Percentiles rank a stretch among this genome's conserved stretches.
Conservation (phyloP, 2,329 filamentous ascomycete species). For the Tolypocladium guangdongense region DNA sequence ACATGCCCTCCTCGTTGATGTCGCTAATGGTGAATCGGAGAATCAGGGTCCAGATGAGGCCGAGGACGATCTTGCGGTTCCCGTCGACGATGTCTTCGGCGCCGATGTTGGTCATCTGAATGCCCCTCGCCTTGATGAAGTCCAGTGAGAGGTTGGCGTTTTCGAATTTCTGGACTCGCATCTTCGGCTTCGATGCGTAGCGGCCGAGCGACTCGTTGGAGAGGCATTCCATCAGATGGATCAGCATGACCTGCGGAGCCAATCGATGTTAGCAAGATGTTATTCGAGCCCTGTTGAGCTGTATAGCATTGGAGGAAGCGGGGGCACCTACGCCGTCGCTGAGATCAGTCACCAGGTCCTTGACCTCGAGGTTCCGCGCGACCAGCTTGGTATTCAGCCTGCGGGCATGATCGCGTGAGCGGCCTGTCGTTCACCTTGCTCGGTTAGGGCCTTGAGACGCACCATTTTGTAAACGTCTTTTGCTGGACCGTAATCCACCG, state of each 20-base stretch:
- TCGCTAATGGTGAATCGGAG: conserved; percentile 96
- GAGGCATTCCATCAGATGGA: conserved; percentile 93
- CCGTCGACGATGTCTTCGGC: conserved; percentile 97
- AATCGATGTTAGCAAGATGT: neutral
- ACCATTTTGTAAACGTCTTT: conserved; percentile 98
- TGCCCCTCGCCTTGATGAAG: conserved; percentile 81
- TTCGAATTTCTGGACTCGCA: conserved; percentile 93
- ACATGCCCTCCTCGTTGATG: conserved; percentile 96
- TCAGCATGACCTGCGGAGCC: conserved; percentile 64
- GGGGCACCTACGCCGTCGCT: conserved; percentile 71
- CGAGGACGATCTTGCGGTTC: conserved; percentile 93
- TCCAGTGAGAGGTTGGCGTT: conserved; percentile 94
- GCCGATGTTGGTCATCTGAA: conserved; percentile 97
- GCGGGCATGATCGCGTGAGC: neutral
- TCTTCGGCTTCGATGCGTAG: conserved; percentile 91
- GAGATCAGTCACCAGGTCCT: conserved; percentile 79
- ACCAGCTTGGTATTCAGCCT: conserved; percentile 96
- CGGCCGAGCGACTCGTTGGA: conserved; percentile 89
- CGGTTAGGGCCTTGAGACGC: neutral
- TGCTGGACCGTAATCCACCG: conserved; percentile 76
- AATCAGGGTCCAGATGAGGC: conserved; percentile 97
- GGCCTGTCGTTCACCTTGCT: neutral
- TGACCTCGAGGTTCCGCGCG: conserved; percentile 64
- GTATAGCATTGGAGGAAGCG: neutral
- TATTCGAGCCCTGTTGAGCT: no score